Conservation (phyloP, 2,329 filamentous ascomycete species). For the Aspergillus transmontanensis region DNA sequence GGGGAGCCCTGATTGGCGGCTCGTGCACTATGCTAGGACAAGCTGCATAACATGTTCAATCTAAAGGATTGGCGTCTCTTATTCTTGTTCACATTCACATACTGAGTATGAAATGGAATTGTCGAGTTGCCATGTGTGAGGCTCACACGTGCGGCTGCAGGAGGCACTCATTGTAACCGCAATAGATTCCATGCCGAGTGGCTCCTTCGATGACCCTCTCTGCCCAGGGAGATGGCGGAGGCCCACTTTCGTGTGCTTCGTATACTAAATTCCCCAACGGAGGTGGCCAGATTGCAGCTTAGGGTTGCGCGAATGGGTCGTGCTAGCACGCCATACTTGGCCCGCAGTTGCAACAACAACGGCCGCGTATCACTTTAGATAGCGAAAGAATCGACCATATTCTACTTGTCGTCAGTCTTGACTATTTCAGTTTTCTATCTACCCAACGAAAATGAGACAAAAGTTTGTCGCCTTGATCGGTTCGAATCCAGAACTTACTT, state of each 20-base stretch:
- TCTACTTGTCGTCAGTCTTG: neutral
- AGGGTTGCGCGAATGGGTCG: slow-evolving; percentile 17
- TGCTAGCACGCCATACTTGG: slow-evolving; percentile 31
- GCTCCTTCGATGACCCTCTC: neutral
- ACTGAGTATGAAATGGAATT: neutral
- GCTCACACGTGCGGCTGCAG: neutral
- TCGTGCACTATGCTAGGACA: neutral
- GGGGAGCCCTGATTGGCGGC: slow-evolving; percentile 12
- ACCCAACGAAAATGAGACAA: neutral
- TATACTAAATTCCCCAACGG: neutral
- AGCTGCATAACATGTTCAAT: neutral
- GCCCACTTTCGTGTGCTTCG: neutral
- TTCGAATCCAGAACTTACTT: neutral
- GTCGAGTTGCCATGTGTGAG: no score
- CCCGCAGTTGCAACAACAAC: slow-evolving; percentile 7
- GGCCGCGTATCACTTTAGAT: neutral
- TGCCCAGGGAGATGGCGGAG: neutral
- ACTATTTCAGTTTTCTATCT: neutral
- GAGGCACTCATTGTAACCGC: neutral
- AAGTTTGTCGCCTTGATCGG: neutral
- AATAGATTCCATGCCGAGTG: neutral
- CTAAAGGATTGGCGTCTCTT: neutral
- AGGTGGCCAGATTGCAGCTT: neutral
- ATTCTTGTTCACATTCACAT: neutral
- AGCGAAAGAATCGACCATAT: neutral